Evolutionary conservation across 2,329 filamentous ascomycete genomes (phyloP).

Genomic region (Fusarium succisae): DNA sequence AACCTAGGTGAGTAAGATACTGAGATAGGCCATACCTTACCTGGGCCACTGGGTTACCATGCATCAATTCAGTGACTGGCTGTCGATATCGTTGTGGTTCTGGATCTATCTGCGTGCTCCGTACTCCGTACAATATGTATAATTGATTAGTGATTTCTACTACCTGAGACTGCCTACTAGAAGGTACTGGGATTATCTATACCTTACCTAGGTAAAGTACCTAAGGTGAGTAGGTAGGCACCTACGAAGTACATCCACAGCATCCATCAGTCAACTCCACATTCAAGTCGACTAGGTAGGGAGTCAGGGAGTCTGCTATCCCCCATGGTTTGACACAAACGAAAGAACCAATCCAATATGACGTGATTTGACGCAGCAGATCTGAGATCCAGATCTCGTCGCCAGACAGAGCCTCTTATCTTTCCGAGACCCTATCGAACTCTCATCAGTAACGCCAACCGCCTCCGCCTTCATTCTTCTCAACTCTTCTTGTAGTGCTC

Average conservation of each 20-base stretch:
- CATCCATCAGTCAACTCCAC: not conserved
- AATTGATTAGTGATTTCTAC: not conserved
- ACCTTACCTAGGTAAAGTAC: not conserved
- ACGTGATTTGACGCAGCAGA: not conserved
- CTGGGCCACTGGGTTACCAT: not conserved
- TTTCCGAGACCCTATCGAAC: not conserved
- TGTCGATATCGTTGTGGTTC: not conserved
- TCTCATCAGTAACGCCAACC: constrained; percentile 2
- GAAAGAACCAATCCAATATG: not conserved
- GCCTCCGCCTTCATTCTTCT: constrained; percentile 34
- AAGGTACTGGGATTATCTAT: not conserved
- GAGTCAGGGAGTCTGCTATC: not conserved
- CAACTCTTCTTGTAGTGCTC: constrained; percentile 9
- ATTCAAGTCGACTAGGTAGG: not conserved
- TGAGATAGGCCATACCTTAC: not conserved
- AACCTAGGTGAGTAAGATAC: too few species aligned
- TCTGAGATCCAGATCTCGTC: constrained; percentile 5
- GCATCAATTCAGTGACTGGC: not conserved
- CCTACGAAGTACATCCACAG: not conserved
- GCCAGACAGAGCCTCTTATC: not conserved
- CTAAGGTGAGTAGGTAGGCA: not conserved
- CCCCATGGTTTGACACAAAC: not conserved
- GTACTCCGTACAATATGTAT: not conserved
- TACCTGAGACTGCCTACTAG: not conserved
- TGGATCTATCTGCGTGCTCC: not conserved